Evolutionary conservation across 108 stramenopile genomes (phyloP), one percentile per base, ranked within the genome.

Genomic region (Fragilaria crotonensis): DNA sequence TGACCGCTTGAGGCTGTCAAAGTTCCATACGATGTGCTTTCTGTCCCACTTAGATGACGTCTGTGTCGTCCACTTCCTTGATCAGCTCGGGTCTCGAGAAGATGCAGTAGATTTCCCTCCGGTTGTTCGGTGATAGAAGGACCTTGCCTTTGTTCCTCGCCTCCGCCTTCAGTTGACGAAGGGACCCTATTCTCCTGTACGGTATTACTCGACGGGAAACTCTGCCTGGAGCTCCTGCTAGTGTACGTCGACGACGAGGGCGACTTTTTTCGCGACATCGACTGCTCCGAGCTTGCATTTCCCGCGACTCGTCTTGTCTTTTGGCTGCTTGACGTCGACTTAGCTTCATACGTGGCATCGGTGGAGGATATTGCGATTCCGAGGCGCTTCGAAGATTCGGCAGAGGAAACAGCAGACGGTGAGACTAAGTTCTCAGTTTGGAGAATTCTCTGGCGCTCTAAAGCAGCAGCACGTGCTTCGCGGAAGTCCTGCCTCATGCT

Each of bases 361-460:
- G 9, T 3, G 32, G 27, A 7, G 18, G 32, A 33, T 20, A 2
- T 19, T 14, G 21, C 20, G 54, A n/a, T 4, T 56, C 30, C 25
- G 30, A 33, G 30, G 17, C 27, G 18, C 28, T 2, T 19, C 7
- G 54, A 36, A 56, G 32, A 33, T 3, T 22, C 54, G 19, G 11
- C 21, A 33, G 30, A 19, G 32, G 4, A 31, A 4, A 11, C 1
- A 5, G 32, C n/a, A 31, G 20, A 29, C 2, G 32, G n/a, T n/a
- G n/a, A n/a, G 2, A 56, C 14, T 7, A 56, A n/a, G 2, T 21
- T 26, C 11, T 33, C 54, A 22, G 54, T 21, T 32, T 32, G 54
- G n/a, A 33, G 54, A 56, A 21, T 56, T 18, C 54, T 31, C 30
- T 56, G 30, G 3, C 54, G 54, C 3, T 56, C 54, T n/a, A 27